Evolutionary conservation across 1,139 yeast genomes (phyloP).

Genomic region (Wickerhamomyces sp.): DNA sequence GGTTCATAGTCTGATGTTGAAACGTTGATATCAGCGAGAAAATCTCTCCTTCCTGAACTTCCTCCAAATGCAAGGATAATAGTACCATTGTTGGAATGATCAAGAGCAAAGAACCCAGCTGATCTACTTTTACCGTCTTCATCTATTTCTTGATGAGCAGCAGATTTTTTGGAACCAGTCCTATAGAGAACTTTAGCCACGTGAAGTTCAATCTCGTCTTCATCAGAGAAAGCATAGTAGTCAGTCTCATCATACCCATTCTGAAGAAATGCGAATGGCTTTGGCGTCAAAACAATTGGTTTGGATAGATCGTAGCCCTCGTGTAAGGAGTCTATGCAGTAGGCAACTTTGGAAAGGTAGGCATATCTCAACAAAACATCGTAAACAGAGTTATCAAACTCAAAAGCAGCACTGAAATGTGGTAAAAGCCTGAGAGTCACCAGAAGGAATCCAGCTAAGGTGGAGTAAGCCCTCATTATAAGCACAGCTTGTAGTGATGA

Average conservation of each 20-base stretch:
- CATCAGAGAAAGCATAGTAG: conserved; percentile 10
- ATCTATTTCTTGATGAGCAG: no score
- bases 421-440: no score
- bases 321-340: conserved; percentile 15
- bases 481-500: no score
- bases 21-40: conserved; percentile 45
- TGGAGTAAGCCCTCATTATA: no score
- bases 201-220: conserved; percentile 6
- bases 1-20: conserved; percentile 16
- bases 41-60: conserved; percentile 48
- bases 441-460: no score
- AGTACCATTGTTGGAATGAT: conserved; percentile 30
- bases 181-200: conserved; percentile 13
- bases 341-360: conserved; percentile 15
- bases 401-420: neutral
- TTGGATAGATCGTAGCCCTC: conserved; percentile 8
- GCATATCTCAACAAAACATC: conserved; percentile 14
- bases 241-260: conserved; percentile 7
- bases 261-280: conserved; percentile 13
- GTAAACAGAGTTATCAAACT: conserved; percentile 12
- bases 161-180: neutral
- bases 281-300: conserved; percentile 14
- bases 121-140: neutral
- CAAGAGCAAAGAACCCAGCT: conserved; percentile 42
- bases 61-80: conserved; percentile 51